Evolutionary conservation across 2,329 filamentous ascomycete genomes (phyloP), one percentile per base, ranked within the genome.

Genomic region (Cercospora zeae-maydis): DNA sequence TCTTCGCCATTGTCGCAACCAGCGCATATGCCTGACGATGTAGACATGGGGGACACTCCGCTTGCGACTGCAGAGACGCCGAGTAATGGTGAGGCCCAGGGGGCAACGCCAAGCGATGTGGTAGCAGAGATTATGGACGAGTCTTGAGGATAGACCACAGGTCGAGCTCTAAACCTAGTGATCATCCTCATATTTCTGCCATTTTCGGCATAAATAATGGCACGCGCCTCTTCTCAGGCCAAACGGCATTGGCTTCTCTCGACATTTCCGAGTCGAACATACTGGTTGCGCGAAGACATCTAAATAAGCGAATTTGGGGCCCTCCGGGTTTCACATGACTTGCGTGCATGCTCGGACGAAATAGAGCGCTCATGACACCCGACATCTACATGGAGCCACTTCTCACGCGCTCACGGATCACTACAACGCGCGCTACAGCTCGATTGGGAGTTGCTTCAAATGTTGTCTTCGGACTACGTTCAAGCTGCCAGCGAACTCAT

Each of bases 11-110:
- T 66, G 4, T 60, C 63, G 13, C 64, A 68, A 42, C 53, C 66
- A 53, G 63, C 59, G n/a, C 59, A 67, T 30, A 61, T 64, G 54
- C 57, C 67, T 14, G 69, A 66, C 14, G 71, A 73, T 63, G 67
- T 72, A 6, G 71, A 73, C 14, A 73, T 73, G 71, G 66, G 49
- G 10, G 70, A 71, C 13, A 59, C 64, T 19, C 58, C 51, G 8
- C 56, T 67, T 14, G 54, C 63, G 19, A 27, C 30, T 11, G 54
- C 27, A 33, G 58, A 62, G 39, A 37, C 65, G 37, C 62, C 66
- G 59, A 67, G 58, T 6, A 57, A 69, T 62, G 68, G 67, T 34
- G 68, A 64, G 6, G 65, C 64, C 9, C 58, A 66, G 45, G 65
- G 63, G 45, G 62, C 56, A 10, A 70, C 66, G 13, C 61, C 64